Base-by-base conservation (phyloP, 2,329 filamentous ascomycete genomes). In the Coniella lustricola region DNA sequence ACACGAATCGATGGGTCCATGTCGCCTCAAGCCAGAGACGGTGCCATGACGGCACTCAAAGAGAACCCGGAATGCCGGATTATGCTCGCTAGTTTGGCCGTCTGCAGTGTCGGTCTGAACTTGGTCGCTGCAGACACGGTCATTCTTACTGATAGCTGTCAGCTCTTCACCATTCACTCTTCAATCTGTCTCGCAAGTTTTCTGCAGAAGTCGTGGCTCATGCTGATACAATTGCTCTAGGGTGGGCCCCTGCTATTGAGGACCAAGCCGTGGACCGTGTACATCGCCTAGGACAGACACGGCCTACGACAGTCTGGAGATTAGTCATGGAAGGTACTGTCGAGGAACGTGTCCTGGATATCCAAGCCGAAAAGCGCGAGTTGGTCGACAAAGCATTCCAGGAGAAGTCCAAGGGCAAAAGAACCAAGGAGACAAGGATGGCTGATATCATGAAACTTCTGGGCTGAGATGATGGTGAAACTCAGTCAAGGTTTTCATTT, bases 181-280 rank as follows among this genome's bases (percentile, higher is more conserved):
- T 5, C 25, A 29, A 29, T 29, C 5, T 10, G 25, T 10, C 25
- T 29, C n/a, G n/a, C n/a, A n/a, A n/a, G n/a, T n/a, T n/a, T 29
- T 29, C 5, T 29, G 10, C 10, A 5, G 25, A 10, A 5, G 10
- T 29, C 7, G 17, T 3, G n/a, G 42, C 3, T 10, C 14, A n/a
- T 7, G 9, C 12, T 44, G 12, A 12, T 17, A 9, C 22, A 18
- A 20, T 31, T 35, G 12, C 18, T 44, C 16, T 12, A 67, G 73
- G 88, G 90, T 95, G 90, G 86, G 89, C 90, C 1, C 90, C 90
- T 0, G 89, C 89, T 1, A 93, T 95, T 48, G 90, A 95, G 64
- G 89, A 95, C 57, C 90, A 95, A 62, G 90, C 90, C 3, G 77
- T 95, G 3, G 90, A 95, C 61, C 84, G 90, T 4, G 89, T 95